Evolutionary conservation across 345 rosid genomes (phyloP), one percentile per base, ranked within the genome.

Genomic region (Pugionium dolabratum): DNA sequence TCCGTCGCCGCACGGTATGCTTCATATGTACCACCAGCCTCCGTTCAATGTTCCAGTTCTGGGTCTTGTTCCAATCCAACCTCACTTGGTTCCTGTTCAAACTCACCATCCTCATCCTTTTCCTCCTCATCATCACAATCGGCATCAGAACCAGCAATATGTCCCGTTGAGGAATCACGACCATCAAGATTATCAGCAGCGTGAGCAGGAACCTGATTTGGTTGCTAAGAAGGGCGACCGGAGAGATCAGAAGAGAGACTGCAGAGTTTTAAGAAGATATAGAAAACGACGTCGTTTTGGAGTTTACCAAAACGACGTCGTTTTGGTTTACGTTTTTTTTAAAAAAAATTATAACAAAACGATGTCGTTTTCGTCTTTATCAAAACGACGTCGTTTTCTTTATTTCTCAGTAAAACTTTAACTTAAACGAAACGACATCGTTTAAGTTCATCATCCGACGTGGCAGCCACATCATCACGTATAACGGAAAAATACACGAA

Each of bases 31-130:
- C 34, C 77, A 74, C 31, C 72, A 76, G 4, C 72, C 81, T 9
- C 81, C 85, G 7, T 80, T 81, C 78, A 88, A 85, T 43, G 75
- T 74, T 11, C 87, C 87, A 26, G 74, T 83, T 37, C 84, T 74
- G 4, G 74, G 84, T 52, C 84, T 84, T 26, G 80, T 81, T 4
- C 77, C 83, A n/a, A 68, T 73, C 43, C 75, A 64, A 29, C 67
- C 67, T 75, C 91, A 80, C 53, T 72, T 80, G 80, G 72, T 82
- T 55, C 83, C 89, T 27, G 78, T 81, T 46, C 86, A 66, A 45
- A 73, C 35, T 26, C 76, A 69, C 30, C 74, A 76, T 64, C 76
- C 48, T 37, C 81, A 73, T 49, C 76, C 66, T 18, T 78, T 66
- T 35, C 78, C 51, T 4, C 79, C 73, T 2, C 75, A 62, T 54